Conservation (phyloP, 805 yeast species). For the Debaryomyces tyrocola region DNA sequence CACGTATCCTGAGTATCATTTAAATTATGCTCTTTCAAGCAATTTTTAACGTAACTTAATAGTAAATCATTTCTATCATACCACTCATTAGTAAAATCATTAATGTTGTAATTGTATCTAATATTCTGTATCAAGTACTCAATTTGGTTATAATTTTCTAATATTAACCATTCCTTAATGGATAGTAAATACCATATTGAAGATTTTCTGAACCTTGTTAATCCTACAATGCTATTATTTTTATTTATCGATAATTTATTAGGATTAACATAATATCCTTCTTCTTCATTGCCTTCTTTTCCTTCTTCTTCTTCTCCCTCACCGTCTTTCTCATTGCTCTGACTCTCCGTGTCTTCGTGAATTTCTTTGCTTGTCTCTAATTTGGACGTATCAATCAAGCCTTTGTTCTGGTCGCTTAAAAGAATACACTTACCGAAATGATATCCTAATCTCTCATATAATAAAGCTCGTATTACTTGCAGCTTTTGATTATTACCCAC, state of each 20-base stretch:
- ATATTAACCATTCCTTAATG: conserved; percentile 60
- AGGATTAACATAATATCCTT: conserved; percentile 34
- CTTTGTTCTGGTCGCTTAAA: conserved; percentile 19
- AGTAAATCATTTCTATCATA: conserved; percentile 32
- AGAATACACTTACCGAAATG: conserved; percentile 48
- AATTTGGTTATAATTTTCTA: conserved; percentile 28
- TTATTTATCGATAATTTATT: conserved; percentile 33
- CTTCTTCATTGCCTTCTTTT: conserved; percentile 18
- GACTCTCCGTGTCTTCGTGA: not conserved
- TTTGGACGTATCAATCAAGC: conserved; percentile 34
- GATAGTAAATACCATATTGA: conserved; percentile 77
- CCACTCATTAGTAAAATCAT: conserved; percentile 25
- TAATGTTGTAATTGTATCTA: conserved; percentile 18
- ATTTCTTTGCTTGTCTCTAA: conserved; percentile 1
- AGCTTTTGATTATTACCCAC: conserved; percentile 39
- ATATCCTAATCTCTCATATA: conserved; percentile 43
- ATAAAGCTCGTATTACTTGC: conserved; percentile 44
- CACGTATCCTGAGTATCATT: not conserved
- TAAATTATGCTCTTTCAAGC: conserved; percentile 1
- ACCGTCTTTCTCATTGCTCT: conserved; percentile 5
- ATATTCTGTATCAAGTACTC: conserved; percentile 25
- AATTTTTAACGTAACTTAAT: conserved; percentile 21
- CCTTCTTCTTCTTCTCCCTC: conserved; percentile 9
- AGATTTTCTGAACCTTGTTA: conserved; percentile 68
- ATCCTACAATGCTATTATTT: conserved; percentile 46